phyloP scores from a whole-genome alignment of 768 basidiomycete species.

The Mycena rebaudengoi region DNA sequence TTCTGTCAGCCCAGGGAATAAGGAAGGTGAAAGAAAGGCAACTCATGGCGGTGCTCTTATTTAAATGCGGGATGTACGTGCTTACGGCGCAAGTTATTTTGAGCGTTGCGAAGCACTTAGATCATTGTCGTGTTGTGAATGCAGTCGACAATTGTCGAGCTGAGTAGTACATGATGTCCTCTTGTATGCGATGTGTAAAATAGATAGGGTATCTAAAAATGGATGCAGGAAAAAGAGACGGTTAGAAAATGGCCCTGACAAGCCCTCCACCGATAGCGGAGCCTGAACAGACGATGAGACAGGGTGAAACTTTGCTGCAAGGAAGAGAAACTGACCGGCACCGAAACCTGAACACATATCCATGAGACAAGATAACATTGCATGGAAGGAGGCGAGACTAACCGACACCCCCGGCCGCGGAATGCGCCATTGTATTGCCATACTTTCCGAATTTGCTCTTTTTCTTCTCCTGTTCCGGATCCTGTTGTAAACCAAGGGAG shows the following conservation, averaged over 20 bases:
- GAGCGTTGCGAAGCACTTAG: no score
- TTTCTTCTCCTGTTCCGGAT: conserved; percentile 54
- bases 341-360: no score
- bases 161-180: conserved; percentile 12
- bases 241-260: conserved; percentile 52
- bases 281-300: conserved; percentile 32
- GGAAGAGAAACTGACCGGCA: conserved; percentile 30
- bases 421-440: conserved; percentile 68
- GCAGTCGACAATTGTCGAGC: conserved; percentile 15
- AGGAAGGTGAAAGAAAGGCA: no score
- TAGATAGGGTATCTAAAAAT: neutral
- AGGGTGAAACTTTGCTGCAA: neutral
- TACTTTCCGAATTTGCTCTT: conserved; percentile 65
- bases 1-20: no score
- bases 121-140: no score
- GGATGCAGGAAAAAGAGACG: neutral
- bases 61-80: no score
- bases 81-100: no score
- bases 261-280: conserved; percentile 61
- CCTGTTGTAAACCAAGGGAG: conserved; percentile 55
- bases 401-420: conserved; percentile 69
- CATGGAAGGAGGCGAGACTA: neutral
- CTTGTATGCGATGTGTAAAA: neutral
- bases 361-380: no score
- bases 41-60: no score